Conservation (phyloP, 2,329 filamentous ascomycete genomes). For the Colletotrichum tropicale region DNA sequence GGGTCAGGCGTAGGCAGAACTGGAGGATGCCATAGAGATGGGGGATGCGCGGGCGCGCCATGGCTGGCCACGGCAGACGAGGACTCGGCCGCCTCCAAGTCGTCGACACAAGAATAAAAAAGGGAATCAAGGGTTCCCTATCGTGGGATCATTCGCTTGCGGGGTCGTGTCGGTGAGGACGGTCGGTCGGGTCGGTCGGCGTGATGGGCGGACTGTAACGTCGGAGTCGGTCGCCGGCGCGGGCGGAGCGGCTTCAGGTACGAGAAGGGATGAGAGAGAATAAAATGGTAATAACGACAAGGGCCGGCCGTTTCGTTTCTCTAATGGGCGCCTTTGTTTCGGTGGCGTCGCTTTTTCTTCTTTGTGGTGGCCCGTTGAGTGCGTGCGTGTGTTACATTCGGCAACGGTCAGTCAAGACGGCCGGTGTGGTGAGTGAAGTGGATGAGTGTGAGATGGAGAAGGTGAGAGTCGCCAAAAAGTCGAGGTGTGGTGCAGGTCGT, state of each 20-base stretch:
- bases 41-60: constrained; percentile 22
- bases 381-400: background rate
- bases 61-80: background rate
- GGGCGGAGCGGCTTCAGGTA: background rate
- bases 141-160: constrained; percentile 10
- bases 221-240: background rate
- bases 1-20: constrained; percentile 21
- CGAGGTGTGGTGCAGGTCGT: background rate
- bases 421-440: background rate
- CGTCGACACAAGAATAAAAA: background rate
- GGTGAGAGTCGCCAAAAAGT: background rate
- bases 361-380: background rate
- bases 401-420: background rate
- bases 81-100: background rate
- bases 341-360: background rate
- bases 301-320: background rate
- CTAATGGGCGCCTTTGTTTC: background rate
- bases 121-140: background rate
- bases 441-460: background rate
- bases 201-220: background rate
- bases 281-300: background rate
- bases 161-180: background rate
- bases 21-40: constrained; percentile 23
- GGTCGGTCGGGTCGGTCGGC: background rate
- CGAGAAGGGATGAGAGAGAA: background rate